Conservation (phyloP, 768 basidiomycete species). For the Gyrodon lividus region DNA sequence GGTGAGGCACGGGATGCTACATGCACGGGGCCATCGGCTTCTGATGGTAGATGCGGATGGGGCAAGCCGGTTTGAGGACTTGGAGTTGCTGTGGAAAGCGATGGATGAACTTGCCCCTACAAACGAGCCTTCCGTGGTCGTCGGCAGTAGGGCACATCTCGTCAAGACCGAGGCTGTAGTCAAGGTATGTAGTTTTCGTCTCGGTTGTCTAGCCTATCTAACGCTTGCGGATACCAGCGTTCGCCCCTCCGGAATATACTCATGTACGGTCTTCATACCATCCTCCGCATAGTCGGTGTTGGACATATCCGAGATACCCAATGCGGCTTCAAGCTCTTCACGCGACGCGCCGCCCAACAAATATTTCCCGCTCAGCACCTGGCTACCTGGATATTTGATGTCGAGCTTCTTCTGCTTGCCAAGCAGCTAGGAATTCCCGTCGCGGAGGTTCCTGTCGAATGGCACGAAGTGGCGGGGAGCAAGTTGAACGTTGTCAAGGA, state of each 20-base stretch:
- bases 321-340: constrained; percentile 96
- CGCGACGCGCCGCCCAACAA: constrained; percentile 72
- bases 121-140: constrained; percentile 59
- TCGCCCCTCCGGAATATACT: constrained; percentile 86
- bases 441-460: constrained; percentile 82
- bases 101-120: constrained; percentile 62
- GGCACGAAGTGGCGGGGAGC: constrained; percentile 93
- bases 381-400: constrained; percentile 94
- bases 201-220: background rate
- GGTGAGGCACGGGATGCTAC: constrained; percentile 87
- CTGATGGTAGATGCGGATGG: constrained; percentile 96
- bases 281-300: constrained; percentile 85
- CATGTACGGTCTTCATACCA: constrained; percentile 91
- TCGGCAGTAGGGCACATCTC: constrained; percentile 91
- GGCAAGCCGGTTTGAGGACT: constrained; percentile 82
- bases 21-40: constrained; percentile 71
- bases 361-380: constrained; percentile 89
- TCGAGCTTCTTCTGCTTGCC: constrained; percentile 86
- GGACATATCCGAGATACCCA: constrained; percentile 92
- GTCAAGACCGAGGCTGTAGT: constrained; percentile 92
- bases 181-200: constrained; percentile 54
- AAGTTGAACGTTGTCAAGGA: constrained; percentile 86
- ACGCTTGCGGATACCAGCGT: constrained; percentile 48
- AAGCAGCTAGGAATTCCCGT: constrained; percentile 78
- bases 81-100: constrained; percentile 73